These are phyloP conservation scores for Beauveria australis DNA, from an alignment of 2,329 filamentous ascomycete species.

Conservation along the genomic window DNA sequence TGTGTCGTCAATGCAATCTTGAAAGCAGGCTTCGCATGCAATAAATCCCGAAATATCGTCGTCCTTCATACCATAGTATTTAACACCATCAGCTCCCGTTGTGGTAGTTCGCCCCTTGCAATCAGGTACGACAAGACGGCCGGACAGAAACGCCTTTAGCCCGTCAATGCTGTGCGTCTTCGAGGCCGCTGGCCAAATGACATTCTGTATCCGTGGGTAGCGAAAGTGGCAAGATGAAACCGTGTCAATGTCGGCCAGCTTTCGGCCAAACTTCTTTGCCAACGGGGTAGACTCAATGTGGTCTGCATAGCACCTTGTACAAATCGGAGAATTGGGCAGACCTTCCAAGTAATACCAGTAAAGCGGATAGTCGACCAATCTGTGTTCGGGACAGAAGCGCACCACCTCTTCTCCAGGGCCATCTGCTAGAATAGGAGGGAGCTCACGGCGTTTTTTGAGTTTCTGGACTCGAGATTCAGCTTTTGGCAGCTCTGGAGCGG, in stretches of 20 bases:
- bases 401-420: constrained; percentile 19
- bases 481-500: not conserved
- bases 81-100: constrained; percentile 18
- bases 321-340: constrained; percentile 26
- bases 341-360: constrained; percentile 25
- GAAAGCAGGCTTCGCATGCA: constrained; percentile 31
- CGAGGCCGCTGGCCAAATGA: constrained; percentile 26
- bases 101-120: constrained; percentile 22
- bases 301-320: constrained; percentile 33
- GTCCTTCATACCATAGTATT: constrained; percentile 24
- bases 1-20: constrained; percentile 23
- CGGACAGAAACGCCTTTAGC: constrained; percentile 21
- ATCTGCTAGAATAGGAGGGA: constrained; percentile 13
- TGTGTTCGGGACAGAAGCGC: constrained; percentile 21
- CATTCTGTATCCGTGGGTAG: constrained; percentile 24
- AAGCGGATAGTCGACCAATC: constrained; percentile 20
- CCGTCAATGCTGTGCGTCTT: constrained; percentile 18
- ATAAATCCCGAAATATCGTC: constrained; percentile 25
- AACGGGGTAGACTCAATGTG: constrained; percentile 26
- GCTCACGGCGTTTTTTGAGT: not conserved
- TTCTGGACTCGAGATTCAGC: not conserved
- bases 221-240: constrained; percentile 24
- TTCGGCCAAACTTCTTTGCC: constrained; percentile 20
- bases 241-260: constrained; percentile 18
- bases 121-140: constrained; percentile 17